These are phyloP conservation scores for Grosmannia serpens DNA, from an alignment of 2,329 filamentous ascomycete genomes.

Conservation along the genomic window DNA sequence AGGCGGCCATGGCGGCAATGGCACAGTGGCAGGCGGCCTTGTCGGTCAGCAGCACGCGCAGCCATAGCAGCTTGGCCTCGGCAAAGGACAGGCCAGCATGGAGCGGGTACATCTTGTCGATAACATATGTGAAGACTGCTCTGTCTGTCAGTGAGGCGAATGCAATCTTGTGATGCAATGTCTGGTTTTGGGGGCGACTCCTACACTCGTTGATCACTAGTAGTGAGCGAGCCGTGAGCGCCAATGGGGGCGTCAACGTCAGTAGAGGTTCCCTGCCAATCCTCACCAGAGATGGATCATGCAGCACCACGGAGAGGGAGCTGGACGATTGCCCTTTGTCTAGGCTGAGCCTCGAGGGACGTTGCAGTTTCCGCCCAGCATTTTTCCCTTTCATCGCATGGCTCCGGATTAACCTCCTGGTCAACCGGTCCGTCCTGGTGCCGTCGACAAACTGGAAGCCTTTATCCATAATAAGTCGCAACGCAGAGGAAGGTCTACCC, in stretches of 20 bases:
- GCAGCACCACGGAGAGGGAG: background rate
- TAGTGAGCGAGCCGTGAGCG: background rate
- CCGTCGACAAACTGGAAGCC: background rate
- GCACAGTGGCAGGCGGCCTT: slow-evolving; percentile 11
- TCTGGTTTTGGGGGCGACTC: background rate
- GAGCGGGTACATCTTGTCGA: background rate
- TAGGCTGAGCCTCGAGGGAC: background rate
- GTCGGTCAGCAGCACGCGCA: background rate
- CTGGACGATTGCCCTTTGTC: background rate
- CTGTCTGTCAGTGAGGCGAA: background rate
- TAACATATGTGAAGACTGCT: background rate
- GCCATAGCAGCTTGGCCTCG: background rate
- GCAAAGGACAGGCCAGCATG: background rate
- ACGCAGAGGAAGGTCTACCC: too few relatives aligned
- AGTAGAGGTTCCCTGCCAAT: background rate
- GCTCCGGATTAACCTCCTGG: background rate
- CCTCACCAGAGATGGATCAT: background rate
- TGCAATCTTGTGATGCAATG: too few relatives aligned
- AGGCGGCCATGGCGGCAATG: slow-evolving; percentile 14
- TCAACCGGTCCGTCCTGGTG: background rate
- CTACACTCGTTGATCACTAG: background rate
- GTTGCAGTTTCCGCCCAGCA: background rate
- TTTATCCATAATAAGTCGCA: background rate
- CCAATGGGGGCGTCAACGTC: background rate
- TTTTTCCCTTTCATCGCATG: background rate